phyloP scores from a whole-genome alignment of 2,329 filamentous ascomycete genomes.

The Cyclaneusma minus region DNA sequence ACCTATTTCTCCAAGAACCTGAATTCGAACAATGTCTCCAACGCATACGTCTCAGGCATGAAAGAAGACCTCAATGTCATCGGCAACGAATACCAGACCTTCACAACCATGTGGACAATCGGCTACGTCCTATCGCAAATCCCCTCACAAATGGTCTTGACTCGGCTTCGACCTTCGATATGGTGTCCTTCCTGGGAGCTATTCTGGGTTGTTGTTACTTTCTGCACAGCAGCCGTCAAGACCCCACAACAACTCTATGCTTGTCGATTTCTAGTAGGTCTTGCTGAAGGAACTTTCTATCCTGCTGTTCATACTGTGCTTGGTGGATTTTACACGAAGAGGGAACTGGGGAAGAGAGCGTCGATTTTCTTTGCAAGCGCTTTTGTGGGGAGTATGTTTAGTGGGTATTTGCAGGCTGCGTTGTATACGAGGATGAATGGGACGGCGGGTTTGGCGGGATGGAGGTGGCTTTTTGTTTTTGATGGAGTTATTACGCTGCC shows the following conservation, averaged over 20 bases:
- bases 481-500: constrained; percentile 15
- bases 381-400: constrained; percentile 38
- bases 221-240: constrained; percentile 14
- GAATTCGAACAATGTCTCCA: constrained; percentile 17
- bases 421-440: constrained; percentile 13
- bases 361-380: constrained; percentile 41
- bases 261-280: constrained; percentile 24
- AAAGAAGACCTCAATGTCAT: constrained; percentile 22
- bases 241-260: constrained; percentile 2
- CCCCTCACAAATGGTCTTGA: constrained; percentile 6
- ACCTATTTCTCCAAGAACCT: constrained; percentile 15
- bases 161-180: constrained; percentile 21
- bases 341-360: constrained; percentile 28
- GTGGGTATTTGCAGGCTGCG: constrained; percentile 11
- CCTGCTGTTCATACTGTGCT: constrained; percentile 7
- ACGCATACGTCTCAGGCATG: constrained; percentile 23
- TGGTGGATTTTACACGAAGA: constrained; percentile 7
- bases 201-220: constrained; percentile 19
- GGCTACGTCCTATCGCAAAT: constrained; percentile 7
- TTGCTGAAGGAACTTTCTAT: constrained; percentile 7
- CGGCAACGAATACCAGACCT: constrained; percentile 23
- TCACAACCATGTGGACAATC: constrained; percentile 22
- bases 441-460: constrained; percentile 10
- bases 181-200: constrained; percentile 23
- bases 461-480: constrained; percentile 17